Base-by-base conservation (phyloP, 179 eudicot genomes). In the Silene vulgaris region DNA sequence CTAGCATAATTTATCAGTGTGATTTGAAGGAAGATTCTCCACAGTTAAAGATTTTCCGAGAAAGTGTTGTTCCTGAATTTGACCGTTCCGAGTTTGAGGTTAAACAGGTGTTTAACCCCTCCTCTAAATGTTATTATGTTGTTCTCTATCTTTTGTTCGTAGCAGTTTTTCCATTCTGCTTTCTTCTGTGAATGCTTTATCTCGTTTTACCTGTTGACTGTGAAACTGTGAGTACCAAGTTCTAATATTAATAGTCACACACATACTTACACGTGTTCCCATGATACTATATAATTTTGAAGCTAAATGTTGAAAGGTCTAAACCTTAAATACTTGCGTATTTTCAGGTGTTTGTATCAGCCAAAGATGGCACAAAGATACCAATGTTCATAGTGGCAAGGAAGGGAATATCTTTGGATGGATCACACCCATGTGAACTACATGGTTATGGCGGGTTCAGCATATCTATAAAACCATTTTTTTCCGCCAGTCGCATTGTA, bases 391-490 rank as follows among this genome's bases (percentile, higher is more conserved):
- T 95, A 75, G 97, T 89, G 76, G 78, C 93, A 50, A 86, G 77
- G 82, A 95, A 89, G 87, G 87, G 86, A 71, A 84, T 93, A 80
- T 59, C 70, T 77, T 81, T 92, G 84, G 96, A 95, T 75, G 90
- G 96, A 72, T 95, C 97, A 57, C 91, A 95, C 76, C 99, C 99
- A 21, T 95, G 97, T 84, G 86, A 92, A 64, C 76, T 95, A 21
- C 90, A 88, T 64, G 97, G 89, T 68, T 95, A 95, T 79, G 99
- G 99, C 73, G 99, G 99, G 73, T 95, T 95, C 77, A 85, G 86
- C 80, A 82, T 89, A 68, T 90, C 93, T 74, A 30, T 95, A 43
- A 92, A 92, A 64, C 97, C 99, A 68, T 88, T 85, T 61, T 95
- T 95, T 81, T 81, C 88, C 60, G 89, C 84, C 29, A 80, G 82